Percentiles rank a stretch among this genome's conserved stretches.
Evolutionary conservation across 2,329 filamentous ascomycete species (phyloP).

Genomic region (Fusarium avenaceum): DNA sequence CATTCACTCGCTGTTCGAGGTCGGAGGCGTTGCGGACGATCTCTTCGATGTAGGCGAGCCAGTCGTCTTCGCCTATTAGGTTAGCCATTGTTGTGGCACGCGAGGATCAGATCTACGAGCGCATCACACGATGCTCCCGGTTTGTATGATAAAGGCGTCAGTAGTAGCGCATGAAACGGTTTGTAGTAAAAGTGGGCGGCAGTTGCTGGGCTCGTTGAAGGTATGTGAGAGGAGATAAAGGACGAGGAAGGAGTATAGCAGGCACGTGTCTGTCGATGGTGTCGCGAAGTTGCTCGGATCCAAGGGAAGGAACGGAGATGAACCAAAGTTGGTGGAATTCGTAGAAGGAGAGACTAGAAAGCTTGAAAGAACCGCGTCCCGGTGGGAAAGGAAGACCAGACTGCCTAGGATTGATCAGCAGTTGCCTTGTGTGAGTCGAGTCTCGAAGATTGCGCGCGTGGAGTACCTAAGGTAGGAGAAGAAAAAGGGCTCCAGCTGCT

Average conservation of each 20-base stretch:
- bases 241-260: conserved; percentile 24
- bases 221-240: background rate
- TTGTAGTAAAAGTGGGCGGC: background rate
- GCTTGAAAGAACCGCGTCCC: conserved; percentile 2
- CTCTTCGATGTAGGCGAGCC: conserved; percentile 83
- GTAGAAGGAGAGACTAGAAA: conserved; percentile 6
- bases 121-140: conserved; percentile 45
- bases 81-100: conserved; percentile 59
- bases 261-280: conserved; percentile 40
- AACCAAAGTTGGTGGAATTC: conserved; percentile 1
- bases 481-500: conserved; percentile 27
- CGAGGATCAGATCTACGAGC: conserved; percentile 29
- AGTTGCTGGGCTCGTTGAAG: conserved; percentile 14
- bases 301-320: conserved; percentile 10
- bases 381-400: conserved; percentile 17
- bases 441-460: conserved; percentile 25
- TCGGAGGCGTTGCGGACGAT: conserved; percentile 71
- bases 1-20: conserved; percentile 75
- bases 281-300: conserved; percentile 30
- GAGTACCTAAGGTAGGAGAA: conserved; percentile 21
- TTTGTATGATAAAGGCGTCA: conserved; percentile 18
- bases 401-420: conserved; percentile 39
- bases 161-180: conserved; percentile 28
- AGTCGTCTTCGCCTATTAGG: conserved; percentile 81
- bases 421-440: conserved; percentile 29